Evolutionary conservation across 163 green algal species (phyloP), one percentile per base, ranked within the genome.

Genomic region (Scenedesmus sp.): DNA sequence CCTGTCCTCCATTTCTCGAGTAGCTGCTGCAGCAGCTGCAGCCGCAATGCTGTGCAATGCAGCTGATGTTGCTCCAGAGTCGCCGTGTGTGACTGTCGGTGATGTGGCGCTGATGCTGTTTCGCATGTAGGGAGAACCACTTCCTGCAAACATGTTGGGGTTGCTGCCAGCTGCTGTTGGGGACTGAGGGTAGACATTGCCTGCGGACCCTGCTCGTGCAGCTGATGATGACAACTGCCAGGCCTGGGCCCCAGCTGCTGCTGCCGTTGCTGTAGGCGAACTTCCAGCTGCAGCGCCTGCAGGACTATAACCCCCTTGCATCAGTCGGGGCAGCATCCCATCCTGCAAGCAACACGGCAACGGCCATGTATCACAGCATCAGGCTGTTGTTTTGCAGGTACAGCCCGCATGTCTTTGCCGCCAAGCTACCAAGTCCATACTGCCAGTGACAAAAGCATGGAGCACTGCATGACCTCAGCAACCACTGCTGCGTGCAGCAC

Each of bases 51-150:
- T 62, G n/a, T 91, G 70, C 18, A 62, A 23, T 34, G 84, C 85
- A 56, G 85, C 64, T 15, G 18, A 55, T 23, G 46, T 57, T 23
- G 52, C 46, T 10, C 66, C 62, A n/a, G 84, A 12, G 6, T 67
- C 18, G 8, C n/a, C 56, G 54, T 64, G 6, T 20, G 18, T 64
- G 10, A 64, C 1, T 4, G 13, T 52, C 1, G n/a, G n/a, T 18
- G 84, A 54, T 62, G 84, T 54, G 74, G 87, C 87, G n/a, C 67
- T 84, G 54, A 91, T 91, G 73, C 86, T 84, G 67, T 90, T 91
- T 3, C 87, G 56, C 13, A 76, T 23, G 70, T 52, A 79, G 13
- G 70, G 70, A 5, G 70, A 79, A 6, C 70, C 70, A 52, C 70
- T 79, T 46, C 70, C 70, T 79, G 70, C 70, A 79, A 79, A 79